These are phyloP conservation scores for Aschersonia sp. DNA, from an alignment of 2,329 filamentous ascomycete species.

Conservation along the genomic window DNA sequence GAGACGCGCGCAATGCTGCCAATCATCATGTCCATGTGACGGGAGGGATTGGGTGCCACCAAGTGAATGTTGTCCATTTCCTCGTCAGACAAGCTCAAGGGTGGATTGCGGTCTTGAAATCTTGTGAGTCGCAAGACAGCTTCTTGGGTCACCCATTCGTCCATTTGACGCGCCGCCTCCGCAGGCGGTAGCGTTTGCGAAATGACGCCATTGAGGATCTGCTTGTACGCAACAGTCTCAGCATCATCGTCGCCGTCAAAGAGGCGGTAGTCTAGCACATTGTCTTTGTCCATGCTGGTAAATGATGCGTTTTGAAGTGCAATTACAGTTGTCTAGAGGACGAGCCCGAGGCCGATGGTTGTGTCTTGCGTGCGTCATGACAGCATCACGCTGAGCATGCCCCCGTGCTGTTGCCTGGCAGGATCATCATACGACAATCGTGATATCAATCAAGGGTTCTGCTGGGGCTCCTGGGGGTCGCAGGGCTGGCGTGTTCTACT, in stretches of 20 bases:
- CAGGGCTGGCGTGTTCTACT: no score
- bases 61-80: conserved; percentile 1
- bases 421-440: no score
- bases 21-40: conserved; percentile 4
- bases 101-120: conserved; percentile 1
- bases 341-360: no score
- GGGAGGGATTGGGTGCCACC: conserved; percentile 2
- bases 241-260: conserved; percentile 4
- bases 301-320: no score
- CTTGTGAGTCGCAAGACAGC: background rate
- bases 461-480: no score
- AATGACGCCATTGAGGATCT: conserved; percentile 2
- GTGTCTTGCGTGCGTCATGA: no score
- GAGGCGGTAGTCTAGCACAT: background rate
- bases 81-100: background rate
- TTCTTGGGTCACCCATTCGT: conserved; percentile 4
- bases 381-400: no score
- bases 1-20: conserved; percentile 2
- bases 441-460: no score
- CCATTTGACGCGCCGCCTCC: conserved; percentile 2
- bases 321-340: no score
- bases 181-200: background rate
- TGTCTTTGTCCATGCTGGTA: no score
- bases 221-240: conserved; percentile 4
- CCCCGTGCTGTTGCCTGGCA: no score